phyloP scores from a whole-genome alignment of 805 yeast genomes.

The Teunomyces lycoperdinae region DNA sequence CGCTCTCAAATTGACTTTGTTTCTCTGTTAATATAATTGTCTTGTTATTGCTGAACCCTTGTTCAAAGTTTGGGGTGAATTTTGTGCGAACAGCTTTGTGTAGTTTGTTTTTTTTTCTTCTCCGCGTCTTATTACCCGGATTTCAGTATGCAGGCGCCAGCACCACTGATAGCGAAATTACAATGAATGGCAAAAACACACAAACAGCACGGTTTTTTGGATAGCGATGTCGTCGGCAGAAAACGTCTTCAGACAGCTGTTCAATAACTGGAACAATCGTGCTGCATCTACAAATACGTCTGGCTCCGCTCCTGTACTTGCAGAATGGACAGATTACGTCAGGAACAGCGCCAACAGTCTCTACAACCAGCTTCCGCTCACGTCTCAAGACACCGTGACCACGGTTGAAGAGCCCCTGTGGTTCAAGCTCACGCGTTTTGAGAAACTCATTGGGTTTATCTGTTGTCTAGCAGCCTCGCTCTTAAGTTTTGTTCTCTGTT shows the following conservation, averaged over 20 bases:
- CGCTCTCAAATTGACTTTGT: background rate
- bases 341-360: slow-evolving; percentile 50
- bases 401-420: slow-evolving; percentile 65
- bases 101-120: background rate
- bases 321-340: slow-evolving; percentile 45
- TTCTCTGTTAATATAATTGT: background rate
- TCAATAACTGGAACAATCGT: slow-evolving; percentile 28
- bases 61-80: background rate
- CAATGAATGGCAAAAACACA: background rate
- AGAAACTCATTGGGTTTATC: slow-evolving; percentile 72
- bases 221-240: slow-evolving; percentile 28
- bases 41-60: background rate
- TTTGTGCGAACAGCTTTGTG: slow-evolving; percentile 1
- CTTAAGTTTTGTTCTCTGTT: slow-evolving; percentile 79
- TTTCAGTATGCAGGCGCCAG: too few species aligned
- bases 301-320: slow-evolving; percentile 24
- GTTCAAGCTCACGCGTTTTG: slow-evolving; percentile 75
- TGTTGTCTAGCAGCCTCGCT: slow-evolving; percentile 72
- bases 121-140: slow-evolving; percentile 6
- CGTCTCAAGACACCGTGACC: slow-evolving; percentile 38
- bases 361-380: slow-evolving; percentile 65
- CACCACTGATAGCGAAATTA: background rate
- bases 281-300: slow-evolving; percentile 7
- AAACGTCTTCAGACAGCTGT: slow-evolving; percentile 32
- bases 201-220: background rate